A percentile compares a stretch with the other conserved stretches of the same genome.
phyloP scores from a whole-genome alignment of 768 basidiomycete genomes.

The Lanmaoa pseudosensibilis region DNA sequence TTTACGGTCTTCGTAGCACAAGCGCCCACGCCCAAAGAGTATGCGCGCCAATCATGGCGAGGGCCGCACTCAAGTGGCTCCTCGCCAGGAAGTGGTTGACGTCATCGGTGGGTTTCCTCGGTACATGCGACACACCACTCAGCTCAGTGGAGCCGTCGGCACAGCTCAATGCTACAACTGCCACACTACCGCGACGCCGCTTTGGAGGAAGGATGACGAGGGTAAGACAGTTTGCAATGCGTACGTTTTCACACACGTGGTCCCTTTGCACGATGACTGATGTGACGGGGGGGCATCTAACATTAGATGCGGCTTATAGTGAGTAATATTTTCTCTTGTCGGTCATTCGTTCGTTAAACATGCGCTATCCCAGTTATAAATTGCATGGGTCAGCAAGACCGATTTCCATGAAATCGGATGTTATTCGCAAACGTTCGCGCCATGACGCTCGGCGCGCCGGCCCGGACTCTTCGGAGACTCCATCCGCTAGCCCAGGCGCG shows the following conservation, averaged over 20 bases:
- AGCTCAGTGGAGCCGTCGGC: constrained; percentile 32
- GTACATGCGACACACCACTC: constrained; percentile 29
- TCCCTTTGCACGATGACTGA: constrained; percentile 14
- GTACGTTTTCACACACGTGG: constrained; percentile 48
- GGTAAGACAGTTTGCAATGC: constrained; percentile 91
- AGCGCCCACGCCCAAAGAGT: constrained; percentile 84
- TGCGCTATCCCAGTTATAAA: constrained; percentile 53
- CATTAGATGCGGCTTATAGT: constrained; percentile 75
- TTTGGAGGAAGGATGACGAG: constrained; percentile 90
- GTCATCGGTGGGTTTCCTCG: constrained; percentile 59
- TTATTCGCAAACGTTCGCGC: constrained; percentile 83
- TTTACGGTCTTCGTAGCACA: constrained; percentile 52
- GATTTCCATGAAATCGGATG: constrained; percentile 89
- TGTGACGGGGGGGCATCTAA: constrained; percentile 2
- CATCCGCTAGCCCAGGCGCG: constrained; percentile 72
- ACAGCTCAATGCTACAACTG: constrained; percentile 87
- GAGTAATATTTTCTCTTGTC: constrained; percentile 28
- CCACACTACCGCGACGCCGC: constrained; percentile 84
- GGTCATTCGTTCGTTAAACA: constrained; percentile 7
- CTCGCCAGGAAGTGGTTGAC: constrained; percentile 70
- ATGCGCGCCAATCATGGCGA: constrained; percentile 81
- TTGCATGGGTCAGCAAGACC: constrained; percentile 83
- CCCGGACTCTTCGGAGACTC: constrained; percentile 58
- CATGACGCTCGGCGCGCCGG: constrained; percentile 71
- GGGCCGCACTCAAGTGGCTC: constrained; percentile 60